Conservation (phyloP, 2,329 filamentous ascomycete genomes). For the Periconia sp. region DNA sequence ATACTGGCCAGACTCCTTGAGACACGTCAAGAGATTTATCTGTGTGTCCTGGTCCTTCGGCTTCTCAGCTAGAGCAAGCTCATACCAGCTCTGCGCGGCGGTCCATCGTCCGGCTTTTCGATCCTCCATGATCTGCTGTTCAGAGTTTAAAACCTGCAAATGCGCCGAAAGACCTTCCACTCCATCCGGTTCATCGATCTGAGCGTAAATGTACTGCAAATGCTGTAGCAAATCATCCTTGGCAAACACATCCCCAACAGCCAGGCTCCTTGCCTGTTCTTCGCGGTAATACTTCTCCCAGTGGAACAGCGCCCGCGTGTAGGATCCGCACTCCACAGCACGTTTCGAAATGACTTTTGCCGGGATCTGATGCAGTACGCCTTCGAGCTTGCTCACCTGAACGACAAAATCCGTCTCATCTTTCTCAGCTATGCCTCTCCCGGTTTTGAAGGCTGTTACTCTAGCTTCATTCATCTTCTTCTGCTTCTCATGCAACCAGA, state of each 20-base stretch:
- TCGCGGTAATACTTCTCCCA: slow-evolving; percentile 87
- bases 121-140: slow-evolving; percentile 91
- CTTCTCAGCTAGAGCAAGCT: slow-evolving; percentile 79
- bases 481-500: slow-evolving; percentile 84
- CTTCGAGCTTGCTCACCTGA: slow-evolving; percentile 67
- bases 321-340: slow-evolving; percentile 92
- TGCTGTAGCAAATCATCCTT: slow-evolving; percentile 69
- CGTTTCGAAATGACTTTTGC: slow-evolving; percentile 75
- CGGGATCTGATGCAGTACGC: slow-evolving; percentile 68
- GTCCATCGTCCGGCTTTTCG: slow-evolving; percentile 92
- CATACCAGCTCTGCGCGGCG: slow-evolving; percentile 96
- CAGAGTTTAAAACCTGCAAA: slow-evolving; percentile 81
- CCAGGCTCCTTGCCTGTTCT: slow-evolving; percentile 46
- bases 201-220: slow-evolving; percentile 90
- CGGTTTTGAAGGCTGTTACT: slow-evolving; percentile 47
- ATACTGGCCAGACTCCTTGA: slow-evolving; percentile 95
- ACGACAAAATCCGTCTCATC: slow-evolving; percentile 56
- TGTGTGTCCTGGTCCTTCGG: slow-evolving; percentile 78
- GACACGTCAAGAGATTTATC: slow-evolving; percentile 78
- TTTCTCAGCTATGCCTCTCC: slow-evolving; percentile 48
- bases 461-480: slow-evolving; percentile 45
- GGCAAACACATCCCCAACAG: slow-evolving; percentile 54
- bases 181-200: slow-evolving; percentile 97
- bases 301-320: slow-evolving; percentile 87
- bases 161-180: slow-evolving; percentile 92